Conservation (phyloP, 768 basidiomycete genomes). For the Suillus americanus region DNA sequence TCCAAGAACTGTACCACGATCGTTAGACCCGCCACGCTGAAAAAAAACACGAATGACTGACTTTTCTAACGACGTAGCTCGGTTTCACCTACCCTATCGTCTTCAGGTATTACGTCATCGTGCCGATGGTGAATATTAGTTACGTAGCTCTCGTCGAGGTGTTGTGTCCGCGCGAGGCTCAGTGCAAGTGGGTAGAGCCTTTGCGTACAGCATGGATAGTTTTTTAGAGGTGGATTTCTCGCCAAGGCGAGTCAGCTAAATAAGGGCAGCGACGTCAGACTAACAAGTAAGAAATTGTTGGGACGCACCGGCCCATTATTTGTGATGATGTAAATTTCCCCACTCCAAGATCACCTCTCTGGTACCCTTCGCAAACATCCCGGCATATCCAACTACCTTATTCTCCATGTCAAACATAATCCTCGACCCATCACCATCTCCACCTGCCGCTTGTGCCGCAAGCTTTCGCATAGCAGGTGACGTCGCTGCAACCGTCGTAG, state of each 20-base stretch:
- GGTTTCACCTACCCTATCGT: slow-evolving; percentile 89
- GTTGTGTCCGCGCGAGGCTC: slow-evolving; percentile 77
- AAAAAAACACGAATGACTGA: slow-evolving; percentile 28
- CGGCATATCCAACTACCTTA: slow-evolving; percentile 84
- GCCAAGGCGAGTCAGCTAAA: slow-evolving; percentile 60
- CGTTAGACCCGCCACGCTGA: not conserved
- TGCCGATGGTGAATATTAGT: slow-evolving; percentile 90
- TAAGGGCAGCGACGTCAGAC: not conserved
- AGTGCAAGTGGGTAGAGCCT: slow-evolving; percentile 75
- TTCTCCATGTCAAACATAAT: slow-evolving; percentile 93
- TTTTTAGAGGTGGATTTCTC: slow-evolving; percentile 86
- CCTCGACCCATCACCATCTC: slow-evolving; percentile 62
- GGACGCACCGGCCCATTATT: slow-evolving; percentile 71
- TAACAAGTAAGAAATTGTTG: slow-evolving; percentile 1
- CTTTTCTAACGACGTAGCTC: slow-evolving; percentile 97
- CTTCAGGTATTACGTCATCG: slow-evolving; percentile 85
- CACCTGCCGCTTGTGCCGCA: slow-evolving; percentile 19
- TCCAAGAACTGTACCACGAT: slow-evolving; percentile 76
- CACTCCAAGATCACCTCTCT: slow-evolving; percentile 80
- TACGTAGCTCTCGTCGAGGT: slow-evolving; percentile 67
- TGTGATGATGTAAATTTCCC: slow-evolving; percentile 73
- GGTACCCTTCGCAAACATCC: slow-evolving; percentile 80
- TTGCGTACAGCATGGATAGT: slow-evolving; percentile 80
- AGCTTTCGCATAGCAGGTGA: too few species aligned
- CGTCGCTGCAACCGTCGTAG: slow-evolving; percentile 62